A percentile compares a stretch with the other conserved stretches of the same genome.
Evolutionary conservation across 106 monocot genomes (phyloP).

Genomic region (Dioscorea alata): DNA sequence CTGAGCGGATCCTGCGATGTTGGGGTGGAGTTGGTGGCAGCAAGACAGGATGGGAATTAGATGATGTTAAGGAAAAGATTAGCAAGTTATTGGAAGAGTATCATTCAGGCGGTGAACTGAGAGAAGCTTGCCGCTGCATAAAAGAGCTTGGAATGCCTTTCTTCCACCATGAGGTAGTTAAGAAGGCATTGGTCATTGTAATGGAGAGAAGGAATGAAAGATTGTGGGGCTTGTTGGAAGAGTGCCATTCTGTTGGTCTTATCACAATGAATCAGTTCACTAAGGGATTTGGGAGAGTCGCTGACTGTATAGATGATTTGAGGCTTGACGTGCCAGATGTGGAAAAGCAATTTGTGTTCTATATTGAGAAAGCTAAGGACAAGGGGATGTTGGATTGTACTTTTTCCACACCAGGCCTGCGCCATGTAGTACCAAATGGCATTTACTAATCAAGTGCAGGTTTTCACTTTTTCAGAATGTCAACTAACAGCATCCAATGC

Average conservation of each 20-base stretch:
- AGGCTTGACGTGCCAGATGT: conserved; percentile 58
- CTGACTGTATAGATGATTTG: conserved; percentile 57
- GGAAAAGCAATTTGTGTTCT: conserved; percentile 33
- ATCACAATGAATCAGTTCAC: conserved; percentile 67
- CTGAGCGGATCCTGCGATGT: conserved; percentile 70
- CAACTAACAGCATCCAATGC: too few relatives aligned
- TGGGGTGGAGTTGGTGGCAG: conserved; percentile 68
- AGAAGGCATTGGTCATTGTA: conserved; percentile 55
- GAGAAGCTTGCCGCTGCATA: conserved; percentile 75
- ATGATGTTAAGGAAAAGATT: conserved; percentile 79
- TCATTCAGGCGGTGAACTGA: conserved; percentile 50
- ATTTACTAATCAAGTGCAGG: too few relatives aligned
- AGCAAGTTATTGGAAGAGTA: conserved; percentile 64
- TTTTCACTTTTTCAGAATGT: too few relatives aligned
- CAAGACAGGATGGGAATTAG: conserved; percentile 59
- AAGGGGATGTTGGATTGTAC: conserved; percentile 52
- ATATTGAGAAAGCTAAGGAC: conserved; percentile 40
- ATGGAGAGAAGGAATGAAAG: conserved; percentile 68
- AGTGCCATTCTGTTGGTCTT: conserved; percentile 38
- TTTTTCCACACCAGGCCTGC: conserved; percentile 9
- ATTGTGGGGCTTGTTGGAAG: conserved; percentile 37
- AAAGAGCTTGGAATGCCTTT: conserved; percentile 84
- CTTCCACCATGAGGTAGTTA: conserved; percentile 83
- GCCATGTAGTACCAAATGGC: too few relatives aligned
- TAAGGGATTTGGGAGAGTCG: conserved; percentile 68